These are phyloP conservation scores for Hymenotorrendiella dingleyae DNA, from an alignment of 2,329 filamentous ascomycete species.

Conservation along the genomic window DNA sequence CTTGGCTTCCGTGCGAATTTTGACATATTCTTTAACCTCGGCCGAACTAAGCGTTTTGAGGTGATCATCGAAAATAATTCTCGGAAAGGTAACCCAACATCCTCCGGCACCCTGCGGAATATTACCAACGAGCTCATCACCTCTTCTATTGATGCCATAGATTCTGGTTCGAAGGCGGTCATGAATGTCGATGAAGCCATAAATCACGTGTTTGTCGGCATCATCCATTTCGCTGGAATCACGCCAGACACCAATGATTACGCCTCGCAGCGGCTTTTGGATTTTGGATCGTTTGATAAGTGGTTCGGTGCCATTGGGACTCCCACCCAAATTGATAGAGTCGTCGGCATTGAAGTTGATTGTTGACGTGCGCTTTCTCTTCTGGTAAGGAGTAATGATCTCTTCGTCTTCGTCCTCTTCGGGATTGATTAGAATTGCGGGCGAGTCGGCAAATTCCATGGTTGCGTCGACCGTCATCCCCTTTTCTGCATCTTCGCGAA, in stretches of 20 bases:
- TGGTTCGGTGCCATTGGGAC: constrained; percentile 13
- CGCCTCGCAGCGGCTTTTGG: constrained; percentile 19
- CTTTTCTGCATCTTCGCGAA: constrained; percentile 19
- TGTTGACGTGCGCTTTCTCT: constrained; percentile 51
- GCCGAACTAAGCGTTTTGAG: constrained; percentile 50
- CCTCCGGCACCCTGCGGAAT: constrained; percentile 53
- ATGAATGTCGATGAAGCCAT: constrained; percentile 56
- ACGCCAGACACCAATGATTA: constrained; percentile 53
- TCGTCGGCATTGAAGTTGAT: constrained; percentile 45
- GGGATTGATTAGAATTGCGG: constrained; percentile 17
- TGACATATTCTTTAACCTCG: constrained; percentile 58
- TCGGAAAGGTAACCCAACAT: constrained; percentile 59
- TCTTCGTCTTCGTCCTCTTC: constrained; percentile 35
- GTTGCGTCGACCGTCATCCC: constrained; percentile 20
- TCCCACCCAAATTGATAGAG: constrained; percentile 32
- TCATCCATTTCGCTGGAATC: constrained; percentile 47
- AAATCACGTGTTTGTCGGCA: constrained; percentile 50
- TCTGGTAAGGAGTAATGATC: constrained; percentile 40
- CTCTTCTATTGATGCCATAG: constrained; percentile 43
- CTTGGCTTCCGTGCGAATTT: constrained; percentile 40
- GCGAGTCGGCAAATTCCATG: constrained; percentile 12
- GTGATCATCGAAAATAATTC: constrained; percentile 52
- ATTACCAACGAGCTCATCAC: constrained; percentile 39
- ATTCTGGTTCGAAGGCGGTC: constrained; percentile 56
- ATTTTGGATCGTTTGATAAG: constrained; percentile 20